Base-by-base conservation (phyloP, 2,329 filamentous ascomycete genomes). In the Microsporum ferrugineum region DNA sequence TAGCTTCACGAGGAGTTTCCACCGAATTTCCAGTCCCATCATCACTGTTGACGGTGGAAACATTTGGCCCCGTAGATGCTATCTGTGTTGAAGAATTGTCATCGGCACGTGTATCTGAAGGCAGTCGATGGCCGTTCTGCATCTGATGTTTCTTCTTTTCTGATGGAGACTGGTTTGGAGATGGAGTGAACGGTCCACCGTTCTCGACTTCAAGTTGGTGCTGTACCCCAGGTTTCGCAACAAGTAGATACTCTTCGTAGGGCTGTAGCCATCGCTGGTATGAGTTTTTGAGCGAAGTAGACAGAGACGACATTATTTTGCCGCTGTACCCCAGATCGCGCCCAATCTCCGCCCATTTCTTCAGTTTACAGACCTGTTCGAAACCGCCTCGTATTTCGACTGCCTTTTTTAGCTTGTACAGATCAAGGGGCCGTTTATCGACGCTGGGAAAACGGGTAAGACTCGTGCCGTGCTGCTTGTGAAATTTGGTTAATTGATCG, bases 301-400 rank as follows among this genome's bases (percentile, higher is more conserved):
- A 99, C 55, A 99, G 78, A 6, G 94, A 97, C 1, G 92, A 97
- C 94, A 99, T 99, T 65, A 99, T 99, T 78, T 99, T 99, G 71
- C 94, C 94, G 71, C 92, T 97, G 75, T 99, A 99, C 60, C 94
- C 94, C 56, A 99, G 78, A 72, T 97, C 94, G 69, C 94, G 86
- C 38, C 94, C 94, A 68, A 99, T 97, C 74, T 99, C 94, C 14
- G 94, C 94, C 94, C 94, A 99, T 77, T 97, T 97, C 77, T 99
- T 99, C 61, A 87, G 82, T 75, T 96, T 96, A 81, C 94, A 99
- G 51, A 99, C 94, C 70, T 89, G 89, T 60, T 96, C 91, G 68
- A 99, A 99, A 2, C 94, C 94, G 55, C 94, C 94, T 64, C 94
- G 85, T 34, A 89, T 87, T 71, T 97, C 94, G 39, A 99, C 94